Evolutionary conservation across 306 rosid species (phyloP), one percentile per base, ranked within the genome.

Genomic region (Rosa multiflora): DNA sequence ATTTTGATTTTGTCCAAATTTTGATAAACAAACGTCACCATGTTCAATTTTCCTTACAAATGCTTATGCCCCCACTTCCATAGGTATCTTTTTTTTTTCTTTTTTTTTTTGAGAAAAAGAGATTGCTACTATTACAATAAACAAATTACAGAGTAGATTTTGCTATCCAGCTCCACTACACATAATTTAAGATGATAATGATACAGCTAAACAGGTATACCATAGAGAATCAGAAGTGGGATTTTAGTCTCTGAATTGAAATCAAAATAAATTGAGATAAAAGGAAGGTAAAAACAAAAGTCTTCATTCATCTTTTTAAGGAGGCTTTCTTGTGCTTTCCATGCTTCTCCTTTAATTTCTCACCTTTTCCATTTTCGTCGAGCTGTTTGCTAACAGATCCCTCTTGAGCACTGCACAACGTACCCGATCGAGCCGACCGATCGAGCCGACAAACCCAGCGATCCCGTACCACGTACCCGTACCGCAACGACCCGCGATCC

Each of bases 381-480:
- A 81, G 85, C 85, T 85, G 95, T 77, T 90, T 87, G 82, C 94
- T 92, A 32, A 95, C 97, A 0, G 98, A 95, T 53, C 93, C 98
- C 86, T 91, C 94, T 83, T 92, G 97, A 53, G 99, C 26, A 23
- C 26, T 23, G 26, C 26, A 23, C 26, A 23, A 23, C 26, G 26
- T 23, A 23, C 26, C 26, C 26, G 26, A 23, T 23, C 26, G 26
- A 23, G 26, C 26, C 26, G 26, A 23, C 26, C 26, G 26, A 23
- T 23, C 26, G 26, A 23, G 26, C 26, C 26, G 26, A 23, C 26
- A 23, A 23, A 23, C 26, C 26, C 26, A 23, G 26, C 26, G 26
- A 23, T 23, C 26, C 26, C 26, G 26, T 23, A 23, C 26, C 26
- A 23, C 26, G 26, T 23, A 23, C 26, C 26, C 26, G 26, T 23